Evolutionary conservation across 2,329 filamentous ascomycete species (phyloP).

Genomic region (Herpotrichia juniperi): DNA sequence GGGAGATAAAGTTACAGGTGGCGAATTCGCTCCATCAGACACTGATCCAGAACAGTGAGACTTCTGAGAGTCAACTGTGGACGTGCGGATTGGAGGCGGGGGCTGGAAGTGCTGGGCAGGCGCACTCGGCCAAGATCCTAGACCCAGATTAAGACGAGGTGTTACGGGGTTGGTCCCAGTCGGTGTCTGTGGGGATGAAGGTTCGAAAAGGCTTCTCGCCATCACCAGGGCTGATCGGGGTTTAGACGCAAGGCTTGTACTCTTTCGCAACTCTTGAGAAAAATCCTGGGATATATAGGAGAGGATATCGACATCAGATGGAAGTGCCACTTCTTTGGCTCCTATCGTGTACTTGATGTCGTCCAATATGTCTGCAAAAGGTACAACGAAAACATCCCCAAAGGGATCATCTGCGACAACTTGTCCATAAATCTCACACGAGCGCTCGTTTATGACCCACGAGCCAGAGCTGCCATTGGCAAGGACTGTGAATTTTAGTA

Average conservation of each 20-base stretch:
- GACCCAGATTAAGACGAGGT: no score
- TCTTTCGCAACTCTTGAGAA: no score
- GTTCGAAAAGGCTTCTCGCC: no score
- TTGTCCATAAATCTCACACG: conserved; percentile 4
- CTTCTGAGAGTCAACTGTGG: conserved; percentile 34
- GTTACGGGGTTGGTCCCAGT: no score
- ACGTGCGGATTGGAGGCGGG: conserved; percentile 36
- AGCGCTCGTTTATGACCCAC: conserved; percentile 4
- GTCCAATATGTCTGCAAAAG: conserved; percentile 9
- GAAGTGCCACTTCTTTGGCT: conserved; percentile 1
- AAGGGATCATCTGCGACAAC: conserved; percentile 12
- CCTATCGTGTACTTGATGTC: conserved; percentile 5
- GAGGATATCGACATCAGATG: no score
- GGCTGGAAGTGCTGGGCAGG: conserved; percentile 30
- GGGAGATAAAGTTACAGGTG: conserved; percentile 23
- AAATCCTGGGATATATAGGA: no score
- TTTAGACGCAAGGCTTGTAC: no score
- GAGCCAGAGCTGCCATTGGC: conserved; percentile 9
- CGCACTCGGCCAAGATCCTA: no score
- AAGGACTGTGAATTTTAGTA: not conserved
- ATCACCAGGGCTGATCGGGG: no score
- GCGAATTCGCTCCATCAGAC: conserved; percentile 29
- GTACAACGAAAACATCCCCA: conserved; percentile 12
- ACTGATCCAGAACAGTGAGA: conserved; percentile 30
- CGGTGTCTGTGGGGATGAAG: no score